Evolutionary conservation across 2,329 filamentous ascomycete genomes (phyloP).

Genomic region (Thelonectria discophora): DNA sequence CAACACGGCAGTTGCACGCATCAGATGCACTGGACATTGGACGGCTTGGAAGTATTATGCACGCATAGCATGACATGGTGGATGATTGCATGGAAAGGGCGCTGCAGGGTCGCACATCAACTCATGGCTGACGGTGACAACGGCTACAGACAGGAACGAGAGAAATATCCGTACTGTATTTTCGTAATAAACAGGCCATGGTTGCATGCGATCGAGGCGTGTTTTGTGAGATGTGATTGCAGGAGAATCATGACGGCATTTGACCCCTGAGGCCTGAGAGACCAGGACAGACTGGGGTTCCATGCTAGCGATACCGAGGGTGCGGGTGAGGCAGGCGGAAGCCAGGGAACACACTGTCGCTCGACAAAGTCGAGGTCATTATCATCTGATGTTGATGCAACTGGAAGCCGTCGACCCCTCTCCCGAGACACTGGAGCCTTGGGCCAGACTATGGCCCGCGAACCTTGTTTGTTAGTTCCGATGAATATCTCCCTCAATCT

Average conservation of each 20-base stretch:
- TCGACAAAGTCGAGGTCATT: constrained; percentile 1
- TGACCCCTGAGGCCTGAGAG: not conserved
- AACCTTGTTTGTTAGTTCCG: not conserved
- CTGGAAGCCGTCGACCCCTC: too few relatives aligned
- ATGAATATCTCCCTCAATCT: not conserved
- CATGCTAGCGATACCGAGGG: constrained; percentile 12
- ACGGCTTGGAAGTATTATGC: not conserved
- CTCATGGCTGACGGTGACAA: not conserved
- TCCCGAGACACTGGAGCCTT: too few relatives aligned
- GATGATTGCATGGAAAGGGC: not conserved
- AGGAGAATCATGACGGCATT: not conserved
- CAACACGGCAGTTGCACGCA: too few relatives aligned
- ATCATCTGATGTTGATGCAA: not conserved
- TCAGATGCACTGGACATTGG: too few relatives aligned
- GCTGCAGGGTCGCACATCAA: not conserved
- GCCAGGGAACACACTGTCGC: constrained; percentile 4
- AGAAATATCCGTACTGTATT: not conserved
- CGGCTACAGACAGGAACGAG: not conserved
- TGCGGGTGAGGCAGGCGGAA: constrained; percentile 7
- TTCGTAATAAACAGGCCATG: not conserved
- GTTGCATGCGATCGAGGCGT: not conserved
- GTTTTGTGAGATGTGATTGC: not conserved
- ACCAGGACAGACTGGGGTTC: not conserved
- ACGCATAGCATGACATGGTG: not conserved
- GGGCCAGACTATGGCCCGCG: too few relatives aligned